phyloP scores from a whole-genome alignment of 2,329 filamentous ascomycete species.

The Chrysoporthe cubensis region DNA sequence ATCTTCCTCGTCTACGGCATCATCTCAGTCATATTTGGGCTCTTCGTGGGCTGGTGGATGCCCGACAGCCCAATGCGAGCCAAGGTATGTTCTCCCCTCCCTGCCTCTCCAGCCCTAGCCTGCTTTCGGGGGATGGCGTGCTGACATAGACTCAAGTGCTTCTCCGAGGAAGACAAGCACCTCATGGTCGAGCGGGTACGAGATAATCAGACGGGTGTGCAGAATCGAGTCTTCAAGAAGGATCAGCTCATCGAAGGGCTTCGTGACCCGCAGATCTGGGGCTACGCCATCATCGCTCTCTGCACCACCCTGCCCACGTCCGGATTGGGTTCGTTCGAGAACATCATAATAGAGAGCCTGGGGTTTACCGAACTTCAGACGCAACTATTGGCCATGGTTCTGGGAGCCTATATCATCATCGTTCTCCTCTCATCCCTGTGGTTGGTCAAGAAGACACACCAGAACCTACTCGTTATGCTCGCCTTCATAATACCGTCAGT shows the following conservation, averaged over 20 bases:
- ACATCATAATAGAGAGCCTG: constrained; percentile 74
- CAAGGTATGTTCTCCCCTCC: constrained; percentile 2
- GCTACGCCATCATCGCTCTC: constrained; percentile 67
- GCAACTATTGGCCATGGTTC: constrained; percentile 75
- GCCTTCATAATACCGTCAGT: constrained; percentile 67
- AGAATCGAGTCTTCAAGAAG: constrained; percentile 55
- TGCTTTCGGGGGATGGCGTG: not conserved
- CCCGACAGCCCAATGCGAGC: constrained; percentile 74
- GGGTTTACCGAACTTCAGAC: constrained; percentile 69
- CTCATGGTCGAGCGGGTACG: constrained; percentile 65
- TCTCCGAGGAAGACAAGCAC: constrained; percentile 66
- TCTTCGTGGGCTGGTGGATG: constrained; percentile 66
- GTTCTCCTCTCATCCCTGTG: constrained; percentile 69
- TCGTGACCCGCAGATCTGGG: constrained; percentile 68
- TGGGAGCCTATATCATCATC: constrained; percentile 74
- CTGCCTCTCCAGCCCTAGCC: not conserved
- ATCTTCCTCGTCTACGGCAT: constrained; percentile 70
- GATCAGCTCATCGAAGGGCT: constrained; percentile 56
- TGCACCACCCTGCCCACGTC: constrained; percentile 75
- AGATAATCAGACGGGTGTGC: constrained; percentile 63
- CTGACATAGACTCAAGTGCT: constrained; percentile 50
- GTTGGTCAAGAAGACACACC: constrained; percentile 69
- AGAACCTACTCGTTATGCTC: constrained; percentile 70
- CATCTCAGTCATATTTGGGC: constrained; percentile 65
- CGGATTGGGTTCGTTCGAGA: constrained; percentile 73